These are phyloP conservation scores for Guillardia theta DNA, from an alignment of 78 protist genomes.

Conservation along the genomic window DNA sequence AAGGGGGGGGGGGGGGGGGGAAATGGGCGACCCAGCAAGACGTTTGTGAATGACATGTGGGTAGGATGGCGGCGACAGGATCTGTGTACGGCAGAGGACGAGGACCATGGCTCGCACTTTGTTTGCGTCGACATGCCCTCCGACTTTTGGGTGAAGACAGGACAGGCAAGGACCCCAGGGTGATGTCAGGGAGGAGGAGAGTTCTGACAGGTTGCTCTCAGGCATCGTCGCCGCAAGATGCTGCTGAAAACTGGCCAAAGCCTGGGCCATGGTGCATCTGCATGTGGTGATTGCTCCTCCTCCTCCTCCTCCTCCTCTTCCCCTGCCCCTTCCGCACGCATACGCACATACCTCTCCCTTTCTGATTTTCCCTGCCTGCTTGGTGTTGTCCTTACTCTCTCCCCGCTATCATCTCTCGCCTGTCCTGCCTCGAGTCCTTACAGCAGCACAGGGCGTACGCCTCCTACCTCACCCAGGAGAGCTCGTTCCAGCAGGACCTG, in stretches of 20 bases:
- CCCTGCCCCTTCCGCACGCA: too few species aligned
- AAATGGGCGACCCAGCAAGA: not conserved
- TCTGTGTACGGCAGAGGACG: not conserved
- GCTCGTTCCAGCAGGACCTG: not conserved
- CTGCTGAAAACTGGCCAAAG: not conserved
- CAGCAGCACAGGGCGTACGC: not conserved
- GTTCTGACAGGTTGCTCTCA: not conserved
- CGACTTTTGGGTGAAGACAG: not conserved
- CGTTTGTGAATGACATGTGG: not conserved
- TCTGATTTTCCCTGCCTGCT: too few species aligned
- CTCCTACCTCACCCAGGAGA: not conserved
- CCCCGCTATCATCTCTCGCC: too few species aligned
- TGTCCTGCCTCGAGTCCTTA: not conserved
- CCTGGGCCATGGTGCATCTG: slow-evolving; percentile 12
- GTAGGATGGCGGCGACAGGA: not conserved
- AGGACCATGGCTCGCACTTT: not conserved
- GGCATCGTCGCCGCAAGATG: not conserved
- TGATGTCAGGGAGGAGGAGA: too few species aligned
- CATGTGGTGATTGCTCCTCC: too few species aligned
- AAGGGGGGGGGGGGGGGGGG: not conserved
- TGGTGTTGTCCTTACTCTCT: too few species aligned
- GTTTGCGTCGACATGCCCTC: not conserved
- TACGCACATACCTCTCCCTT: too few species aligned
- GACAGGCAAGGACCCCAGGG: not conserved
- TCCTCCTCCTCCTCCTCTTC: too few species aligned